Percentiles rank a stretch among this genome's conserved stretches.
phyloP scores from a whole-genome alignment of 225 moss, liverwort and hornwort species.

The Straminergon stramineum region DNA sequence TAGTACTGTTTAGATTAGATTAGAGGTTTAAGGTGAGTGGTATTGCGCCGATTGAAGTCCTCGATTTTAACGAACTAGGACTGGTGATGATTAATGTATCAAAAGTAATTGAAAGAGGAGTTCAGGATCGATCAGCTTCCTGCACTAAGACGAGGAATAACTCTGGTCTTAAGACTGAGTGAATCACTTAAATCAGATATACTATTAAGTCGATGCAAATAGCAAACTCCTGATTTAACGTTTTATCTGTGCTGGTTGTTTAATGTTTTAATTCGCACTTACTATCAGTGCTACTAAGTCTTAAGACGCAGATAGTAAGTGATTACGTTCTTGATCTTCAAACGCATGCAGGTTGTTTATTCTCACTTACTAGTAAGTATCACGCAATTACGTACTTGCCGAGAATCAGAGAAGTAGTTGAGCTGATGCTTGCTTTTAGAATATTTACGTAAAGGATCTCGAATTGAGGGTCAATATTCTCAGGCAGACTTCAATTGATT shows the following conservation, averaged over 20 bases:
- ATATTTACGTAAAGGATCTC: too few relatives aligned
- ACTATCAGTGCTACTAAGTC: not conserved
- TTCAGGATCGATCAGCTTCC: not conserved
- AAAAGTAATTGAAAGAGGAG: not conserved
- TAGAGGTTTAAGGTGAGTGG: not conserved
- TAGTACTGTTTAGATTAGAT: not conserved
- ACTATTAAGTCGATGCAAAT: not conserved
- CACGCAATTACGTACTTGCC: not conserved
- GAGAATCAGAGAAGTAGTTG: not conserved
- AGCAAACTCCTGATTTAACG: not conserved
- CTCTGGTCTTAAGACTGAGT: too few relatives aligned
- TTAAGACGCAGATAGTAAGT: not conserved
- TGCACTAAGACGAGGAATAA: too few relatives aligned
- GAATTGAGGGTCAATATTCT: not conserved
- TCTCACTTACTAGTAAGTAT: not conserved
- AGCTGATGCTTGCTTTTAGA: not conserved
- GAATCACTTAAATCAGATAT: not conserved
- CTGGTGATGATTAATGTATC: not conserved
- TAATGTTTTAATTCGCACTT: not conserved
- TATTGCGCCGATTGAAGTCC: not conserved
- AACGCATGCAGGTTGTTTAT: too few relatives aligned
- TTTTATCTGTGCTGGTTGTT: not conserved
- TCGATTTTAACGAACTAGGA: not conserved
- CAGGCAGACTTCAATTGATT: not conserved
- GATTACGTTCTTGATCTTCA: not conserved